These are phyloP conservation scores for Colletotrichum lindemuthianum DNA, from an alignment of 2,329 filamentous ascomycete species.

Conservation along the genomic window DNA sequence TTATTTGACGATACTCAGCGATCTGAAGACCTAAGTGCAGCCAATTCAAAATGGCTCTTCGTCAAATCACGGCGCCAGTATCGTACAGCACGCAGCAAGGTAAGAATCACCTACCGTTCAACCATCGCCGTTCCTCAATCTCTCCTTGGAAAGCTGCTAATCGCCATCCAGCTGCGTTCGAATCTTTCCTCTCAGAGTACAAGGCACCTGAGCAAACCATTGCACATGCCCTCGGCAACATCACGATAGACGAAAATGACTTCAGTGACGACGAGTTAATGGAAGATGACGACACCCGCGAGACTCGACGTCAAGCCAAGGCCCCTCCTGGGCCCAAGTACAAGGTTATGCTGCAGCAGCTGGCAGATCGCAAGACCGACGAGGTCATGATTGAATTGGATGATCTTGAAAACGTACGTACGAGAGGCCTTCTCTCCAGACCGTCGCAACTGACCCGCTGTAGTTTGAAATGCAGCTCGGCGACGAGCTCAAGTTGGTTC, in stretches of 20 bases:
- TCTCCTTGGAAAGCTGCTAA: constrained; percentile 40
- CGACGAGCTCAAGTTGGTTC: constrained; percentile 77
- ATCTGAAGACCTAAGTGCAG: background rate
- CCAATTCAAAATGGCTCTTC: constrained; percentile 77
- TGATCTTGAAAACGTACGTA: constrained; percentile 77
- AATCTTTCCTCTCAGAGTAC: constrained; percentile 88
- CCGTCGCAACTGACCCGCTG: constrained; percentile 57
- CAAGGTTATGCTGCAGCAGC: constrained; percentile 84
- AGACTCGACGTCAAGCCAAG: constrained; percentile 55
- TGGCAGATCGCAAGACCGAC: constrained; percentile 81
- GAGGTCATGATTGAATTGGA: constrained; percentile 90
- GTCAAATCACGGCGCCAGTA: constrained; percentile 80
- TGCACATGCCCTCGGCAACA: constrained; percentile 82
- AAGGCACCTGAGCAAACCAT: constrained; percentile 81
- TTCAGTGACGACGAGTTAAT: constrained; percentile 92
- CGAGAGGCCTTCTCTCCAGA: constrained; percentile 71
- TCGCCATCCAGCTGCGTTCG: constrained; percentile 73
- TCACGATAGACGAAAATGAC: constrained; percentile 88
- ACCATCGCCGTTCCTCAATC: constrained; percentile 29
- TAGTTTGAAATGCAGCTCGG: constrained; percentile 81
- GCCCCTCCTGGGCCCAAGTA: constrained; percentile 82
- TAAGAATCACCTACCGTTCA: constrained; percentile 52
- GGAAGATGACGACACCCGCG: constrained; percentile 77
- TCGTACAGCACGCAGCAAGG: constrained; percentile 90
- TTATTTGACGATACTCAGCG: too few relatives aligned